phyloP scores from a whole-genome alignment of 257 asterid species.

The Perilla frutescens region DNA sequence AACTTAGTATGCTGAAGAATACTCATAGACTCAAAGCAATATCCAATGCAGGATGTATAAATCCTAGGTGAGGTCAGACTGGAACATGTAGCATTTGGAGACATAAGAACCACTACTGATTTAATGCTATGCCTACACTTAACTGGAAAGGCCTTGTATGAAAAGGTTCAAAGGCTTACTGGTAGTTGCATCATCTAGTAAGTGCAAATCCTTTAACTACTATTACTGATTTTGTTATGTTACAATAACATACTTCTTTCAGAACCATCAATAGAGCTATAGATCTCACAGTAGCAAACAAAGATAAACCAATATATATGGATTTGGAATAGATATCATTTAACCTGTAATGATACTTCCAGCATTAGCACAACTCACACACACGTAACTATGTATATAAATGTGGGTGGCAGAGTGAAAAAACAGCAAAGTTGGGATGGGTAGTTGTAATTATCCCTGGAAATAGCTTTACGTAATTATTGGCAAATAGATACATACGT shows the following conservation, averaged over 20 bases:
- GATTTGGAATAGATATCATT: neutral
- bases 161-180: neutral
- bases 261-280: neutral
- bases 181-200: neutral
- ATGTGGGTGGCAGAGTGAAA: neutral
- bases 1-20: neutral
- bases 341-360: neutral
- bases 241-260: neutral
- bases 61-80: neutral
- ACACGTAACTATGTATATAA: neutral
- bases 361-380: neutral
- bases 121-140: constrained; percentile 2
- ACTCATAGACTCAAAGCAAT: neutral
- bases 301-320: neutral
- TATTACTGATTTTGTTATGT: neutral
- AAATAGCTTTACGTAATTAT: constrained; percentile 6
- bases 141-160: constrained; percentile 1
- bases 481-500: constrained; percentile 59
- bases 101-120: neutral
- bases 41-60: neutral
- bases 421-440: neutral
- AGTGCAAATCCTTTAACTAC: neutral
- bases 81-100: neutral
- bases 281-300: neutral
- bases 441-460: neutral